These are phyloP conservation scores for Chamaecyparis obtusa DNA, from an alignment of 75 land plant species.

Conservation along the genomic window DNA sequence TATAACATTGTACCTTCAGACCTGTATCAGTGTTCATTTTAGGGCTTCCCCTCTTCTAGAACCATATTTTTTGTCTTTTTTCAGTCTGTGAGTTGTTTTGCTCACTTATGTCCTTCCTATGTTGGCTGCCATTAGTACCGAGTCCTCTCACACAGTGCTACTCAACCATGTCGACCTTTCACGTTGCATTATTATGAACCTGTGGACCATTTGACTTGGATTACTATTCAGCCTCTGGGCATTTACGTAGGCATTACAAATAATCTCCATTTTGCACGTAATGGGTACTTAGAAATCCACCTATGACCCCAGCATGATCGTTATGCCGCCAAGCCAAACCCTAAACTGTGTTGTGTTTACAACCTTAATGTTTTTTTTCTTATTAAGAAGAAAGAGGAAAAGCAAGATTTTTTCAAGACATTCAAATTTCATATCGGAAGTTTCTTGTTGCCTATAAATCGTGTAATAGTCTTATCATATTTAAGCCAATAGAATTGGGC, in stretches of 20 bases:
- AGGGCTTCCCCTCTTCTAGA: background rate
- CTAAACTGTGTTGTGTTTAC: too few species aligned
- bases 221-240: background rate
- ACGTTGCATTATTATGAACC: background rate
- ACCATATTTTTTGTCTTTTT: background rate
- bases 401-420: background rate
- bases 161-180: background rate
- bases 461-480: background rate
- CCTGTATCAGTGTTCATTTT: background rate
- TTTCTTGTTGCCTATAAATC: background rate
- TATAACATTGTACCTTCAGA: background rate
- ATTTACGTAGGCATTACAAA: background rate
- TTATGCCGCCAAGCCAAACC: too few species aligned
- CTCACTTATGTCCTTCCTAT: background rate
- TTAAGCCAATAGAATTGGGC: background rate
- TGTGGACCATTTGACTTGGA: background rate
- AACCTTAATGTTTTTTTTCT: background rate
- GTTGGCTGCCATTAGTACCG: background rate
- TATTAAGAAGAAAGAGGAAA: background rate
- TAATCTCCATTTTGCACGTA: background rate
- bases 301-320: background rate
- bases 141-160: background rate
- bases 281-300: background rate
- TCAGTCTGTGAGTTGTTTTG: background rate
- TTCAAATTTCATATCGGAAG: background rate